Evolutionary conservation across 495 filamentous ascomycete genomes (phyloP).

Genomic region (Melanomma pulvis-pyrius): DNA sequence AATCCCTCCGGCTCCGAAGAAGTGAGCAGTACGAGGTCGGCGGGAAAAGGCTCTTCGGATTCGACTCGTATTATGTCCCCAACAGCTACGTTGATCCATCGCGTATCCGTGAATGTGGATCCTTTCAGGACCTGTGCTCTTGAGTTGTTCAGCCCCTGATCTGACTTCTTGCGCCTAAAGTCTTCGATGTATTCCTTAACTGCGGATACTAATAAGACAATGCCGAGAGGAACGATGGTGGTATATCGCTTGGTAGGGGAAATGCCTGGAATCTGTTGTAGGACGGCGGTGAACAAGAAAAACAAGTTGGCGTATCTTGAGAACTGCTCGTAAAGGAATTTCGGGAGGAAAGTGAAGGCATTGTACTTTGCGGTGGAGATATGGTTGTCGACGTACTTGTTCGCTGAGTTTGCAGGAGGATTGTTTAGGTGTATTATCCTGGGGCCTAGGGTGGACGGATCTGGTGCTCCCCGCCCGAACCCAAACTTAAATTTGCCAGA

Average conservation of each 20-base stretch:
- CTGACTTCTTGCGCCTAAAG: slow-evolving; percentile 83
- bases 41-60: slow-evolving; percentile 94
- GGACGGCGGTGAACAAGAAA: slow-evolving; percentile 94
- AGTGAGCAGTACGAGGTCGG: slow-evolving; percentile 87
- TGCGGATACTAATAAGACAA: slow-evolving; percentile 90
- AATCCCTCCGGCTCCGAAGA: slow-evolving; percentile 96
- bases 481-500: slow-evolving; percentile 87
- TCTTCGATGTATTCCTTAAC: slow-evolving; percentile 95
- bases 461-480: slow-evolving; percentile 81
- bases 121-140: slow-evolving; percentile 83
- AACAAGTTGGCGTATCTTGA: slow-evolving; percentile 99
- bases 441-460: slow-evolving; percentile 88
- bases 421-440: slow-evolving; percentile 97
- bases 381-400: slow-evolving; percentile 94
- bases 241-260: slow-evolving; percentile 95
- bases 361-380: slow-evolving; percentile 99
- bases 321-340: slow-evolving; percentile 99
- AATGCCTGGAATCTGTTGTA: slow-evolving; percentile 95
- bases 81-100: slow-evolving; percentile 91
- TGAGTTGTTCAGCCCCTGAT: slow-evolving; percentile 85
- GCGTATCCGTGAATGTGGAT: slow-evolving; percentile 79
- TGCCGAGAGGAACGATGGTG: slow-evolving; percentile 87
- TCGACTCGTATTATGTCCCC: slow-evolving; percentile 95
- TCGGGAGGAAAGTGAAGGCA: slow-evolving; percentile 88
- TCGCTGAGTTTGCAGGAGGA: slow-evolving; percentile 82